phyloP scores from a whole-genome alignment of 345 rosid species.

The Pelargonium nanum region DNA sequence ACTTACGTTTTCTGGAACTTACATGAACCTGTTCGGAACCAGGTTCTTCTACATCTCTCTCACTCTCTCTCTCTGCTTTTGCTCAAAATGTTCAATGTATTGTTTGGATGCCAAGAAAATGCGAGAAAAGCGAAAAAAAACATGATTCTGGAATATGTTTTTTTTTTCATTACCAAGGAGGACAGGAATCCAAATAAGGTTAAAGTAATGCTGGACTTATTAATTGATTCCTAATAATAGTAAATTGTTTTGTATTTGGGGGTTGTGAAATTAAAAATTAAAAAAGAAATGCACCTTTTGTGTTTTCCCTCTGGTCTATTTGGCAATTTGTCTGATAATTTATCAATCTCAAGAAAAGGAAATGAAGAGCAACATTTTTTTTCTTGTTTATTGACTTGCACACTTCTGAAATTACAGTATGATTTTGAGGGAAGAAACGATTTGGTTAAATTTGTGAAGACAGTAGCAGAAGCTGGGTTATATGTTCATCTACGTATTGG shows the following conservation, averaged over 20 bases:
- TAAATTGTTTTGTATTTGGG: background rate
- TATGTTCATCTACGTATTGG: constrained; percentile 91
- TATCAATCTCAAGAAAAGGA: background rate
- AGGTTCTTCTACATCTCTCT: constrained; percentile 29
- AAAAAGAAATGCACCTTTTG: background rate
- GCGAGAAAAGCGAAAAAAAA: background rate
- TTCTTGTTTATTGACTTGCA: background rate
- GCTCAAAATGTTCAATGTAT: background rate
- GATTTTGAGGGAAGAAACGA: constrained; percentile 87
- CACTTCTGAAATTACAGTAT: constrained; percentile 29
- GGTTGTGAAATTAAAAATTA: background rate
- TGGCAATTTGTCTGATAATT: background rate
- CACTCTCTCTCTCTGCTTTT: background rate
- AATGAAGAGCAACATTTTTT: background rate
- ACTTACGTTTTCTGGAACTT: constrained; percentile 86
- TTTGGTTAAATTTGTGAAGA: constrained; percentile 69
- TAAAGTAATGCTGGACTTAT: background rate
- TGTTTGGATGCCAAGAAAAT: background rate
- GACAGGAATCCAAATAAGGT: background rate
- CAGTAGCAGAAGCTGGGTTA: constrained; percentile 77
- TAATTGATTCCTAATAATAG: background rate
- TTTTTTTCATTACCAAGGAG: background rate
- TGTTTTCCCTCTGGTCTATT: background rate
- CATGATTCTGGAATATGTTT: background rate
- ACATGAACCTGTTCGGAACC: constrained; percentile 73